Evolutionary conservation across 129 eudicot genomes (phyloP).

Genomic region (Daucus carota): DNA sequence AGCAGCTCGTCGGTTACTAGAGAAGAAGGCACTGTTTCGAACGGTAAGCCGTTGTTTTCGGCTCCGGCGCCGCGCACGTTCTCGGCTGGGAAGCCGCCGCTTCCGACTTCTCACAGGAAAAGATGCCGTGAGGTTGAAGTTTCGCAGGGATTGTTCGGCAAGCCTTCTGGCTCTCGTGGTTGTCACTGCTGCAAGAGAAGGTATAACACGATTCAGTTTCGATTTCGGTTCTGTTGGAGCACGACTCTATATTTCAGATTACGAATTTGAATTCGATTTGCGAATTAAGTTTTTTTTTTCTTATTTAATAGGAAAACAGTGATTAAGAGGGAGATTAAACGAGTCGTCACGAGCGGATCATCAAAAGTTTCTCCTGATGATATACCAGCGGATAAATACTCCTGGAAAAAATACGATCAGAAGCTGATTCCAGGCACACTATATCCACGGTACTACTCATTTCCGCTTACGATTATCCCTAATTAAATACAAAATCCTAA

Average conservation of each 20-base stretch:
- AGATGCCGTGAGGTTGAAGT: background rate
- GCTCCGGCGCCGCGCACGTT: conserved; percentile 28
- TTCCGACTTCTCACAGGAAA: conserved; percentile 8
- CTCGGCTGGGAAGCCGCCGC: conserved; percentile 48
- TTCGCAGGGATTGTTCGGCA: background rate
- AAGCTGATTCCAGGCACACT: conserved; percentile 70
- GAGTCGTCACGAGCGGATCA: conserved; percentile 50
- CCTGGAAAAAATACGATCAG: conserved; percentile 87
- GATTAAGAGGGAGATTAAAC: conserved; percentile 28
- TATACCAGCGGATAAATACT: conserved; percentile 70
- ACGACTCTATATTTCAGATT: too few relatives aligned
- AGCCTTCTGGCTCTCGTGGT: background rate
- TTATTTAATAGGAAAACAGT: conserved; percentile 38
- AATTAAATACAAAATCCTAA: too few relatives aligned
- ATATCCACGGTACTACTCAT: conserved; percentile 47
- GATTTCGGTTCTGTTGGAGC: too few relatives aligned
- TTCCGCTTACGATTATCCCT: too few relatives aligned
- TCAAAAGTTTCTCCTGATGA: conserved; percentile 21
- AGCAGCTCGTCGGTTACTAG: conserved; percentile 56
- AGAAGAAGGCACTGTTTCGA: conserved; percentile 58
- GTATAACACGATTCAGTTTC: background rate
- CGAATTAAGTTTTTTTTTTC: background rate
- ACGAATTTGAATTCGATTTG: too few relatives aligned
- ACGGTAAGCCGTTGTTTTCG: conserved; percentile 40
- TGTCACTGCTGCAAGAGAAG: conserved; percentile 11